Conservation (phyloP, 176 grass and related monocot species). For the Otatea glauca region DNA sequence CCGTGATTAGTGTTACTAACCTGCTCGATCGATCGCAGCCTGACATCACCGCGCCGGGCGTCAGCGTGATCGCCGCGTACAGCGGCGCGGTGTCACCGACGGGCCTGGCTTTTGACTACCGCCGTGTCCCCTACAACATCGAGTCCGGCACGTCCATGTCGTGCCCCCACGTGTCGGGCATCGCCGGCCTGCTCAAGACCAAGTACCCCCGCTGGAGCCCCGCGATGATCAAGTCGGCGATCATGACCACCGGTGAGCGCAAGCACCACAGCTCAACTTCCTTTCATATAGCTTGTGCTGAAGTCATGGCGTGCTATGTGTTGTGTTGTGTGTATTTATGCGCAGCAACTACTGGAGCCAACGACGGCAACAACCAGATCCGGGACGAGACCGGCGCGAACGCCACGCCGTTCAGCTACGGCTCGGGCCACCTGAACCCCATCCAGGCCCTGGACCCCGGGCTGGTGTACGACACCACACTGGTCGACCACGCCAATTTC, state of each 20-base stretch:
- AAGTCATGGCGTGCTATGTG: too few species aligned
- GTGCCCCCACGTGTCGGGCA: constrained; percentile 68
- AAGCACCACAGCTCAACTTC: not conserved
- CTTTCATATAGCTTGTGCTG: not conserved
- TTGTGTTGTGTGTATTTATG: not conserved
- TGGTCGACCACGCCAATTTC: constrained; percentile 67
- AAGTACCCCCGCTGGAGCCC: constrained; percentile 66
- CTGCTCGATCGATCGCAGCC: constrained; percentile 44
- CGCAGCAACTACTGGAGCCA: constrained; percentile 55
- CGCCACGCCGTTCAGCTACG: constrained; percentile 68
- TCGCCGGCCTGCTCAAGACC: constrained; percentile 59
- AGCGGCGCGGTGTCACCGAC: constrained; percentile 44
- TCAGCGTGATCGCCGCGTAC: constrained; percentile 63
- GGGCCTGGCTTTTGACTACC: constrained; percentile 43
- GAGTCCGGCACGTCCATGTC: constrained; percentile 81
- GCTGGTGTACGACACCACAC: constrained; percentile 68
- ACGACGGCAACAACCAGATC: constrained; percentile 31
- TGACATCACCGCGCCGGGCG: constrained; percentile 70
- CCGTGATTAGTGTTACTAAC: not conserved
- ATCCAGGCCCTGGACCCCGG: constrained; percentile 62
- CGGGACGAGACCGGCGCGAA: constrained; percentile 31
- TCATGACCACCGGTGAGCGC: constrained; percentile 77
- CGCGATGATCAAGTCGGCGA: constrained; percentile 72
- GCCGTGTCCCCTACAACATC: constrained; percentile 56
- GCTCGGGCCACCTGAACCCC: constrained; percentile 58